Conservation (phyloP, 2,329 filamentous ascomycete genomes). For the Colletotrichum siamense region DNA sequence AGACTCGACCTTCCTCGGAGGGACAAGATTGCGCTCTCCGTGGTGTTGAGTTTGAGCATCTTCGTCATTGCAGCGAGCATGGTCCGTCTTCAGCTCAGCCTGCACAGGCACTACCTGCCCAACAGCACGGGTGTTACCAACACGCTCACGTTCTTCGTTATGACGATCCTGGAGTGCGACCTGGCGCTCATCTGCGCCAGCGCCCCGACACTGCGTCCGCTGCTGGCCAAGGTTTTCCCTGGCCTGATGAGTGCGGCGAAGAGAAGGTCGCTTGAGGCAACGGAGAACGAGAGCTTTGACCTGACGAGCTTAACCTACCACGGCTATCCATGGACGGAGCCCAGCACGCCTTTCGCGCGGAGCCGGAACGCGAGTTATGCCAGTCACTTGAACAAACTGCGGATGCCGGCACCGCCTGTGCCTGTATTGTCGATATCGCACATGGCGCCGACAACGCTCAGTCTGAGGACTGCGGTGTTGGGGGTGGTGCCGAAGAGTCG, state of each 20-base stretch:
- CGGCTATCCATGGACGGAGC: slow-evolving; percentile 34
- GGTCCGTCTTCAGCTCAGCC: slow-evolving; percentile 34
- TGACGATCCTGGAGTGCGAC: slow-evolving; percentile 41
- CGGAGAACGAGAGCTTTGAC: slow-evolving; percentile 27
- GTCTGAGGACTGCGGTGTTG: slow-evolving; percentile 31
- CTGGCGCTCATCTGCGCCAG: slow-evolving; percentile 39
- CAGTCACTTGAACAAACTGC: slow-evolving; percentile 13
- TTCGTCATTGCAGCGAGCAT: slow-evolving; percentile 43
- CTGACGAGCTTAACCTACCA: slow-evolving; percentile 34
- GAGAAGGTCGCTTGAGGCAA: slow-evolving; percentile 8
- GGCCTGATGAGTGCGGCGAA: slow-evolving; percentile 24
- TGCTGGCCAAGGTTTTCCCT: slow-evolving; percentile 32
- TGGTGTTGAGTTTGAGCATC: slow-evolving; percentile 50
- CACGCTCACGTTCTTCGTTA: slow-evolving; percentile 37
- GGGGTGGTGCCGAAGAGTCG: slow-evolving; percentile 26
- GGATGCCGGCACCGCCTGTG: slow-evolving; percentile 19
- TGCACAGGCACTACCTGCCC: slow-evolving; percentile 29
- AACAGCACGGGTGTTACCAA: slow-evolving; percentile 23
- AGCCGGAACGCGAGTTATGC: slow-evolving; percentile 26
- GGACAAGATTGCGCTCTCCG: slow-evolving; percentile 47
- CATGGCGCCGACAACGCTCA: slow-evolving; percentile 31
- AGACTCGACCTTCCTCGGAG: slow-evolving; percentile 42
- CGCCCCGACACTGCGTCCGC: slow-evolving; percentile 35
- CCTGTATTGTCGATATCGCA: slow-evolving; percentile 21
- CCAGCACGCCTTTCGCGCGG: slow-evolving; percentile 17